Evolutionary conservation across 345 rosid species (phyloP).

Genomic region (Eucalyptus albens): DNA sequence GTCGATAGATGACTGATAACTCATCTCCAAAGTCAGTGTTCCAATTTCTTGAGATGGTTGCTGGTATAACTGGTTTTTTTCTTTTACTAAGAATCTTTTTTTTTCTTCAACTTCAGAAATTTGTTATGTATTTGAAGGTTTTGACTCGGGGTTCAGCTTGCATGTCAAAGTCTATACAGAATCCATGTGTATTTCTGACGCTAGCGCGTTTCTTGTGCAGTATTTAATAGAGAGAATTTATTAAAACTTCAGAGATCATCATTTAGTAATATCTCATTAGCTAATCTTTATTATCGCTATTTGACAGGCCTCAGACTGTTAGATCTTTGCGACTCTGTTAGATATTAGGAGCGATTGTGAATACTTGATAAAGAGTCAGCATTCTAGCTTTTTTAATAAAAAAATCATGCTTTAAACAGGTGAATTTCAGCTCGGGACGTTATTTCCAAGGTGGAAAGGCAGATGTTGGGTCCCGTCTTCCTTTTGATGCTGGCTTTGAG

Average conservation of each 20-base stretch:
- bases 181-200: neutral
- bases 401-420: slow-evolving; percentile 28
- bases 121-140: neutral
- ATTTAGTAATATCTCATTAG: neutral
- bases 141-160: neutral
- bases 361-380: neutral
- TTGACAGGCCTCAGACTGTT: neutral
- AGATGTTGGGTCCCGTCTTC: slow-evolving; percentile 43
- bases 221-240: neutral
- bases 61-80: neutral
- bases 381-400: neutral
- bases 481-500: slow-evolving; percentile 98
- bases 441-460: slow-evolving; percentile 46
- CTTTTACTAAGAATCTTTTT: neutral
- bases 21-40: neutral
- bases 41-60: neutral
- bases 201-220: neutral
- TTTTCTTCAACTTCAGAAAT: neutral
- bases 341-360: neutral
- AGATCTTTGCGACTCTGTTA: neutral
- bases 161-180: neutral
- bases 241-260: neutral
- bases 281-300: neutral
- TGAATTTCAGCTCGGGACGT: slow-evolving; percentile 94
- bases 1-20: neutral